These are phyloP conservation scores for Ganoderma lingzhi DNA, from an alignment of 1,284 basidiomycete species.

Conservation along the genomic window DNA sequence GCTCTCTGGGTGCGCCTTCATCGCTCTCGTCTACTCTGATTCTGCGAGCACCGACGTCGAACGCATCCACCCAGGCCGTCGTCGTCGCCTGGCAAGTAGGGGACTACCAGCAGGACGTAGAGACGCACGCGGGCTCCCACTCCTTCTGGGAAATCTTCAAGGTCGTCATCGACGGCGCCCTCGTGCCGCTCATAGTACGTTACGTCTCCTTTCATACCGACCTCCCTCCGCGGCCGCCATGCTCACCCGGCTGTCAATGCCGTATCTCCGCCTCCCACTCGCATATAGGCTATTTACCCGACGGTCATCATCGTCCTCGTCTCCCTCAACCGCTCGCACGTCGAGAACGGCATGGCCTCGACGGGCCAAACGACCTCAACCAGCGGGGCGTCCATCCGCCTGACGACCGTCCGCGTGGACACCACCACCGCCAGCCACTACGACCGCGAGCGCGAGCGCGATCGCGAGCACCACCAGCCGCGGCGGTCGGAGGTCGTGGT, in stretches of 20 bases:
- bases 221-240: too few species aligned
- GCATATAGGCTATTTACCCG: background rate
- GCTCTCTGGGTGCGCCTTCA: background rate
- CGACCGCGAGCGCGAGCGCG: background rate
- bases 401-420: background rate
- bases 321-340: background rate
- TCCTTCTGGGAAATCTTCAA: background rate
- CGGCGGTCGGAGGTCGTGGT: background rate
- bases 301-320: conserved; percentile 1
- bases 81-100: background rate
- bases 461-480: background rate
- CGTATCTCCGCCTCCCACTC: background rate
- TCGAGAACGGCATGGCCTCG: conserved; percentile 1
- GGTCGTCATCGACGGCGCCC: background rate
- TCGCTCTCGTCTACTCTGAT: too few species aligned
- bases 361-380: background rate
- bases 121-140: background rate
- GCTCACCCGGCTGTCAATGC: background rate
- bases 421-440: background rate
- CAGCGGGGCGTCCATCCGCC: background rate
- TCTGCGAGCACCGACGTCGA: background rate
- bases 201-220: background rate
- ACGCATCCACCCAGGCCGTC: background rate
- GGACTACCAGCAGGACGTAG: background rate
- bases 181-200: background rate